Evolutionary conservation across 2,329 filamentous ascomycete species (phyloP), one percentile per base, ranked within the genome.

Genomic region (Fusarium buharicum): DNA sequence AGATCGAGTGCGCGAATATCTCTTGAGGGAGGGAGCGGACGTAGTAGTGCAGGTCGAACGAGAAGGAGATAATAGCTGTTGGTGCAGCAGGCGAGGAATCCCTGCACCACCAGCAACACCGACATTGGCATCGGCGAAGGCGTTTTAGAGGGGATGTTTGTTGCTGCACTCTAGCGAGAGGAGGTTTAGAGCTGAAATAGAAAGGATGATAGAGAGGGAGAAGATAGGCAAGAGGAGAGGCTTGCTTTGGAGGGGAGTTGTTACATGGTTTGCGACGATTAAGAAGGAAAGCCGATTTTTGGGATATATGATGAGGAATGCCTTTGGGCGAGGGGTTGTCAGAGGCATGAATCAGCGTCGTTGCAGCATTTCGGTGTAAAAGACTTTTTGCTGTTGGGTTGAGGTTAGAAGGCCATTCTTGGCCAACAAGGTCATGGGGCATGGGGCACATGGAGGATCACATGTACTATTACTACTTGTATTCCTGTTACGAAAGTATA

Each of bases 41-140:
- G 86, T 93, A 12, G 87, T 96, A 22, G 85, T 97, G 6, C 94
- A 97, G 76, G 90, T 96, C 2, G 94, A 97, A 76, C 82, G 89
- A 41, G 92, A 97, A 70, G 91, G 90, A 0, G 92, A 96, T 54
- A 72, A 74, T 36, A 80, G 78, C 17, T 89, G 86, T 67, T 89
- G 86, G 86, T 89, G 86, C 64, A 67, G 63, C 14, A 70, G 75
- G 31, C 71, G 71, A 44, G 72, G 75, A 39, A 64, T 69, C 14
- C 53, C 70, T 18, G 67, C 68, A 17, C 54, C 65, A 48, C 55
- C 70, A 40, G 62, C 70, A 36, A 68, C 72, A 51, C 72, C 75
- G 30, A 65, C 74, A 34, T 65, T 76, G 39, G 49, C 64, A 60
- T 66, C 70, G 34, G 34, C 66, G 22, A 77, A 76, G 70, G 66